Evolutionary conservation across 2,329 filamentous ascomycete genomes (phyloP).

Genomic region (Rhynchosporium graminicola): DNA sequence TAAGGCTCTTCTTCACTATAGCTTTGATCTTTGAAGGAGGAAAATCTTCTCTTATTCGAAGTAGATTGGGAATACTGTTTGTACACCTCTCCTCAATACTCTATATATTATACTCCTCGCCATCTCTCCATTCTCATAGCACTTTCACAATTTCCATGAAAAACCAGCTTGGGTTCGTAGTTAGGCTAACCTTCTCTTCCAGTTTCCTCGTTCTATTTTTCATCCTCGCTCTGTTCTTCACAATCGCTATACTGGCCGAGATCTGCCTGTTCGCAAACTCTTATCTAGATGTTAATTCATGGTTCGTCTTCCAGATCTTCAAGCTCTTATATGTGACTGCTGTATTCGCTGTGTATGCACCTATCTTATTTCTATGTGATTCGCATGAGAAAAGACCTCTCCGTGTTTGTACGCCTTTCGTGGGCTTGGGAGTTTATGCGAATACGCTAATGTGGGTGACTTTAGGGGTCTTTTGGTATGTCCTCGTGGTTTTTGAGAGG

Average conservation of each 20-base stretch:
- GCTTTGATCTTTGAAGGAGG: too few species aligned
- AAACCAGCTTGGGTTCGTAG: neutral
- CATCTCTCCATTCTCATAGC: too few species aligned
- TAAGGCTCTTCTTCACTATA: too few species aligned
- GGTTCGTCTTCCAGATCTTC: slow-evolving; percentile 7
- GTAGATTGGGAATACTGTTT: too few species aligned
- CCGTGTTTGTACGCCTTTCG: neutral
- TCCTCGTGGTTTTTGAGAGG: neutral
- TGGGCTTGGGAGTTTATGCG: neutral
- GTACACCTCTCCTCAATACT: too few species aligned
- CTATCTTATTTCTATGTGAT: too few species aligned
- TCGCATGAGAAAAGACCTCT: too few species aligned
- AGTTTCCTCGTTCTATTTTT: neutral
- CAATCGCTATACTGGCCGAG: slow-evolving; percentile 2
- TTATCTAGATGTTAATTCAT: neutral
- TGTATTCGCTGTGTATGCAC: neutral
- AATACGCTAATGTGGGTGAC: neutral
- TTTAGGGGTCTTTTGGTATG: slow-evolving; percentile 6
- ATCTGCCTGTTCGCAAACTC: slow-evolving; percentile 11
- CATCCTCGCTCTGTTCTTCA: neutral
- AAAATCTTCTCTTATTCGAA: too few species aligned
- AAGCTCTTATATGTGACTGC: neutral
- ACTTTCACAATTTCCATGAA: too few species aligned
- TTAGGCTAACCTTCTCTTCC: neutral
- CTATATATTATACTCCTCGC: too few species aligned